These are phyloP conservation scores for Debaryomyces fabryi DNA, from an alignment of 1,139 yeast species.

Conservation along the genomic window DNA sequence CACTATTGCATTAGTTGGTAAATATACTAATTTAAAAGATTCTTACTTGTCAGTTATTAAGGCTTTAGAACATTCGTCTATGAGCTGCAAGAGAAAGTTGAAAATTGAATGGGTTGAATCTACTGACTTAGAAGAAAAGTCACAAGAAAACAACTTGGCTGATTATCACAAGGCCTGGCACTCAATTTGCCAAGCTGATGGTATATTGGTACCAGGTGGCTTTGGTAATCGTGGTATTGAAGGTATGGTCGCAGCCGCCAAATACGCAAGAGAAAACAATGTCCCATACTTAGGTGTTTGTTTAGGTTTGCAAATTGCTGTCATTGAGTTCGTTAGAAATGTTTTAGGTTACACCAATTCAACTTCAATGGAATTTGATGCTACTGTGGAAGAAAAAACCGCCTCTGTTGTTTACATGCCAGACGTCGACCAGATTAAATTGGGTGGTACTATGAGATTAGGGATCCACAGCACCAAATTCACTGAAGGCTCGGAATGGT, in stretches of 20 bases:
- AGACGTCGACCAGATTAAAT: slow-evolving; percentile 90
- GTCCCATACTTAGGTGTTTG: slow-evolving; percentile 97
- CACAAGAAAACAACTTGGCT: slow-evolving; percentile 64
- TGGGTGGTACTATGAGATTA: slow-evolving; percentile 99
- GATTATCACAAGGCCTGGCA: slow-evolving; percentile 97
- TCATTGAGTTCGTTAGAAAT: slow-evolving; percentile 87
- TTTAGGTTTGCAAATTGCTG: slow-evolving; percentile 96
- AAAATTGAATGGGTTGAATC: slow-evolving; percentile 97
- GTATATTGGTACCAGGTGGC: slow-evolving; percentile 98
- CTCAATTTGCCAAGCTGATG: slow-evolving; percentile 89
- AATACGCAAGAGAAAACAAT: slow-evolving; percentile 94
- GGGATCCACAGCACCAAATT: slow-evolving; percentile 91
- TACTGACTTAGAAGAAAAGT: slow-evolving; percentile 78
- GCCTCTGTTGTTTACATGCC: slow-evolving; percentile 98
- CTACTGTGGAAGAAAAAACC: slow-evolving; percentile 58
- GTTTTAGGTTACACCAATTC: slow-evolving; percentile 71
- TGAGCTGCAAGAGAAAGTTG: slow-evolving; percentile 83
- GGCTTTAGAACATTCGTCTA: slow-evolving; percentile 91
- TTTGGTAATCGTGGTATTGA: slow-evolving; percentile 97
- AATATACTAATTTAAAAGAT: slow-evolving; percentile 93
- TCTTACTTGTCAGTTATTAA: slow-evolving; percentile 93
- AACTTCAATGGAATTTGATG: slow-evolving; percentile 84
- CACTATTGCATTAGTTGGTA: slow-evolving; percentile 95
- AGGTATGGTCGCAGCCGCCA: slow-evolving; percentile 97
- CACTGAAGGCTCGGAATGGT: slow-evolving; percentile 67